Evolutionary conservation across 352 stramenopile genomes (phyloP).

Genomic region (Pythium pectinolyticum): DNA sequence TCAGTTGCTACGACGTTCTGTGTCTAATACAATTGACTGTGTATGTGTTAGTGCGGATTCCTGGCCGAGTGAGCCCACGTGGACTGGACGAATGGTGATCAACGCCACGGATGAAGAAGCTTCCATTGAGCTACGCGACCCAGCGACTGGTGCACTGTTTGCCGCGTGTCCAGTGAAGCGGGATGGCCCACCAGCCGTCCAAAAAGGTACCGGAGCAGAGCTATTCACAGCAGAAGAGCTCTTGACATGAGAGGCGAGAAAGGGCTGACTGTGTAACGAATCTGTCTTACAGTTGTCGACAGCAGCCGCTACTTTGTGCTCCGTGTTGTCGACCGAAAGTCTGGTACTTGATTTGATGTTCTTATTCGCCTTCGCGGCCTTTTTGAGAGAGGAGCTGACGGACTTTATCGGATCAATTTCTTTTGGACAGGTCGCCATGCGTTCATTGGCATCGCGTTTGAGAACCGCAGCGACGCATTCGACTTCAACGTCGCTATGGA

Average conservation of each 20-base stretch:
- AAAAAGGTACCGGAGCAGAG: conserved; percentile 68
- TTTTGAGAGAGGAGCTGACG: background rate
- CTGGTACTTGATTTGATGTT: conserved; percentile 33
- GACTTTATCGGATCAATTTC: background rate
- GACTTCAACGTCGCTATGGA: conserved; percentile 94
- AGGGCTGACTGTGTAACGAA: too few species aligned
- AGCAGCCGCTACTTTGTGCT: conserved; percentile 94
- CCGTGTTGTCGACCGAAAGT: conserved; percentile 86
- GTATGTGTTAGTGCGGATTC: conserved; percentile 46
- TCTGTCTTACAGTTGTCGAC: conserved; percentile 74
- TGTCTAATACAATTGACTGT: background rate
- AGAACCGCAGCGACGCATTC: conserved; percentile 93
- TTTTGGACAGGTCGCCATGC: conserved; percentile 83
- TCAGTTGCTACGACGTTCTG: too few species aligned
- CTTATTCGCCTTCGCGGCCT: background rate
- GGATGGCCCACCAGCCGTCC: conserved; percentile 52
- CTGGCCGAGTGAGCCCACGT: conserved; percentile 59
- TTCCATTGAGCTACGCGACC: conserved; percentile 62
- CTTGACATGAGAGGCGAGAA: too few species aligned
- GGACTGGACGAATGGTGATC: conserved; percentile 65
- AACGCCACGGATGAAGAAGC: conserved; percentile 57
- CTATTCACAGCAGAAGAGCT: too few species aligned
- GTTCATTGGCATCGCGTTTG: conserved; percentile 93
- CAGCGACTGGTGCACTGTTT: conserved; percentile 54
- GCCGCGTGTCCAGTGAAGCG: conserved; percentile 62